Percentiles rank a stretch among this genome's conserved stretches.
These are phyloP conservation scores for Teratosphaeria pseudoeucalypti DNA, from an alignment of 2,329 filamentous ascomycete genomes.

Conservation along the genomic window DNA sequence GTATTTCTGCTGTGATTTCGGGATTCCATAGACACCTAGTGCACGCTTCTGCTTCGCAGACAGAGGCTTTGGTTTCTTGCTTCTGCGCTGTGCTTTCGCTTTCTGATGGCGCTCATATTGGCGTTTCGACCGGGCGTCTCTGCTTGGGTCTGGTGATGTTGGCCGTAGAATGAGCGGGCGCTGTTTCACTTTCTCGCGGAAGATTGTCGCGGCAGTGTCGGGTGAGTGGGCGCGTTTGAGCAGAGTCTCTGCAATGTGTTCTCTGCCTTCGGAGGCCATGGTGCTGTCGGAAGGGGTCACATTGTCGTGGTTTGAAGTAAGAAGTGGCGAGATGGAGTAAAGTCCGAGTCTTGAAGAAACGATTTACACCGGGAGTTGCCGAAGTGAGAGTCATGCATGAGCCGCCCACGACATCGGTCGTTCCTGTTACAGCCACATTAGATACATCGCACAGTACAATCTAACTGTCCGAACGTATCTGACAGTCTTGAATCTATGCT, in stretches of 20 bases:
- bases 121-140: constrained; percentile 44
- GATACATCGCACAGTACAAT: not conserved
- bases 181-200: constrained; percentile 70
- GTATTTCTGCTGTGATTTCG: constrained; percentile 58
- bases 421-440: not conserved
- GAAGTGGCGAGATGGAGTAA: not conserved
- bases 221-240: constrained; percentile 72
- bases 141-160: constrained; percentile 52
- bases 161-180: constrained; percentile 71
- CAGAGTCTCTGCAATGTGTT: constrained; percentile 43
- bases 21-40: constrained; percentile 64
- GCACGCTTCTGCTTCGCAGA: constrained; percentile 68
- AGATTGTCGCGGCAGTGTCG: constrained; percentile 59
- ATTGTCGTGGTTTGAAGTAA: not conserved
- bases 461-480: not conserved
- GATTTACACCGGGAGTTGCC: not conserved
- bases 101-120: constrained; percentile 28
- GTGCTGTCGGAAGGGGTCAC: not conserved
- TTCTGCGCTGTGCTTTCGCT: constrained; percentile 16
- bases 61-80: constrained; percentile 54
- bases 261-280: constrained; percentile 19
- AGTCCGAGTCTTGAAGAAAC: not conserved
- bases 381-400: not conserved
- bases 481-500: not conserved
- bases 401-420: not conserved